Conservation (phyloP, 1,284 basidiomycete species). For the Peniophora sp. region DNA sequence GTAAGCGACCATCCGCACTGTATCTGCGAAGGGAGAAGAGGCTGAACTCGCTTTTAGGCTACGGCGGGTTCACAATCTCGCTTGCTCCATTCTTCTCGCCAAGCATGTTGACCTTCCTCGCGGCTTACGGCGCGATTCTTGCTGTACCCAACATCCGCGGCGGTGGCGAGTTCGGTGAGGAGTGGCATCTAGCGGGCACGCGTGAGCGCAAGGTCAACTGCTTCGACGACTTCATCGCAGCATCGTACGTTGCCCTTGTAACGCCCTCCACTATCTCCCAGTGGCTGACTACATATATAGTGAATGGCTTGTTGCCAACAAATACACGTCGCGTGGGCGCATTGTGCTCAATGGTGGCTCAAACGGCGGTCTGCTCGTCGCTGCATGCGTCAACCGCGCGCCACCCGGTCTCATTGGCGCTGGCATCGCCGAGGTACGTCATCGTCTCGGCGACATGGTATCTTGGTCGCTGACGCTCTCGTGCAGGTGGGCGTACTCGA, state of each 20-base stretch:
- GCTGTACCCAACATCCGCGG: conserved; percentile 75
- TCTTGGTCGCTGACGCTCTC: too few relatives aligned
- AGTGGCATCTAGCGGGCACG: conserved; percentile 71
- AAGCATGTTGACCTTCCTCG: conserved; percentile 68
- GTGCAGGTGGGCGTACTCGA: conserved; percentile 1
- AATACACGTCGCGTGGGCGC: conserved; percentile 65
- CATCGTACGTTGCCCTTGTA: conserved; percentile 42
- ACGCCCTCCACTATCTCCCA: conserved; percentile 1
- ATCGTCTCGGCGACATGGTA: too few relatives aligned
- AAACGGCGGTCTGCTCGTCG: conserved; percentile 77
- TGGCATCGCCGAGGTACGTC: conserved; percentile 76
- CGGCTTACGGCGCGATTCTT: conserved; percentile 67
- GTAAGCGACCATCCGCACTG: conserved; percentile 20
- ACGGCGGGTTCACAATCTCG: conserved; percentile 73
- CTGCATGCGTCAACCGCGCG: conserved; percentile 75
- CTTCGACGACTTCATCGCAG: conserved; percentile 78
- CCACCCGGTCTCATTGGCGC: conserved; percentile 74
- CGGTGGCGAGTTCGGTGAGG: conserved; percentile 81
- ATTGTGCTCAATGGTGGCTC: conserved; percentile 74
- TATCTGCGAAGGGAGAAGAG: neutral
- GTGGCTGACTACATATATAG: conserved; percentile 22
- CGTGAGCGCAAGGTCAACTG: conserved; percentile 70
- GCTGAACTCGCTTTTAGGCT: conserved; percentile 34
- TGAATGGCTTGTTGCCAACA: conserved; percentile 64
- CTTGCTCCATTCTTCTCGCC: conserved; percentile 70